Evolutionary conservation across 306 rosid genomes (phyloP).

Genomic region (Hylodesmum podocarpum): DNA sequence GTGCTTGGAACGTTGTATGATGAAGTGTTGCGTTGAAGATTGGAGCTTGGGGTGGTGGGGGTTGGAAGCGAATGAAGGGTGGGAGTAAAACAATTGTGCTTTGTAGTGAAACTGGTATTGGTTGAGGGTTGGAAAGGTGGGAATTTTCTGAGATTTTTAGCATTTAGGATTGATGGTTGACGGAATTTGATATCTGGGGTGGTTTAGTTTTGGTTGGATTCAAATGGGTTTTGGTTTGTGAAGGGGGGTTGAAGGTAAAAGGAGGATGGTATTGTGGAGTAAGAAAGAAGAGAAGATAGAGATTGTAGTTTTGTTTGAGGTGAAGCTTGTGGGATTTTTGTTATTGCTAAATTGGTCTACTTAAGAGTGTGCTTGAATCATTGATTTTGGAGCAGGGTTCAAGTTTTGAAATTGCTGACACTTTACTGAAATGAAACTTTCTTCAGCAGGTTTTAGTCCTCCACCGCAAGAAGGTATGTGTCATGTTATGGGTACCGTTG

Average conservation of each 20-base stretch:
- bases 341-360: slow-evolving; percentile 44
- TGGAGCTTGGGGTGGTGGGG: slow-evolving; percentile 43
- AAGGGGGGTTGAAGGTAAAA: slow-evolving; percentile 17
- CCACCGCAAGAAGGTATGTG: slow-evolving; percentile 78
- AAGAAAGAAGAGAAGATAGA: slow-evolving; percentile 33
- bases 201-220: slow-evolving; percentile 33
- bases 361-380: slow-evolving; percentile 29
- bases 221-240: slow-evolving; percentile 35
- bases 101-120: slow-evolving; percentile 66
- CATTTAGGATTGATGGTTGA: slow-evolving; percentile 30
- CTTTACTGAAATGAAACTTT: slow-evolving; percentile 71
- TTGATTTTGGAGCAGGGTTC: slow-evolving; percentile 40
- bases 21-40: slow-evolving; percentile 42
- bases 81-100: slow-evolving; percentile 44
- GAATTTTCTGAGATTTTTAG: slow-evolving; percentile 30
- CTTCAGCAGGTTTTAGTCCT: slow-evolving; percentile 83
- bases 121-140: slow-evolving; percentile 53
- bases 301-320: slow-evolving; percentile 40
- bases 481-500: slow-evolving; percentile 27
- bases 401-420: slow-evolving; percentile 28
- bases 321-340: slow-evolving; percentile 26
- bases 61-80: slow-evolving; percentile 65
- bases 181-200: slow-evolving; percentile 12
- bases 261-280: slow-evolving; percentile 45
- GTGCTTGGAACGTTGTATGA: slow-evolving; percentile 34